These are phyloP conservation scores for Cephalotrichum gorgonifer DNA, from an alignment of 2,329 filamentous ascomycete genomes.

Conservation along the genomic window DNA sequence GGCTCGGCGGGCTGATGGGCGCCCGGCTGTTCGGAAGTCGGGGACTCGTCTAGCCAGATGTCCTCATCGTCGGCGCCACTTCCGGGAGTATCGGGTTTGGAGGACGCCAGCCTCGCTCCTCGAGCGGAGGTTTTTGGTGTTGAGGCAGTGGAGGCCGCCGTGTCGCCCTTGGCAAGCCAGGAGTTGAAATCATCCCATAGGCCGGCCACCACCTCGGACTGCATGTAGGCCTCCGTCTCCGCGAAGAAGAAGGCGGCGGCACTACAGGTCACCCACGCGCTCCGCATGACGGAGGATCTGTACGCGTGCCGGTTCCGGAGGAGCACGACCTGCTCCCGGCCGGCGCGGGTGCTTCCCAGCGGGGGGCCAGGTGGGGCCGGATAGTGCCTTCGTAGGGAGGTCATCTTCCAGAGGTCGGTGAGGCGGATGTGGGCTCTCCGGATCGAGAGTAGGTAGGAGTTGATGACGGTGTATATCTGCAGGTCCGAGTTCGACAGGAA, in stretches of 20 bases:
- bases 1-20: slow-evolving; percentile 11
- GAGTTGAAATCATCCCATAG: slow-evolving; percentile 70
- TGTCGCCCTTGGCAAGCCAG: slow-evolving; percentile 48
- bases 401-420: slow-evolving; percentile 78
- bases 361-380: slow-evolving; percentile 60
- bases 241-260: slow-evolving; percentile 82
- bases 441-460: slow-evolving; percentile 78
- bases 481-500: slow-evolving; percentile 72
- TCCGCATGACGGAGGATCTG: slow-evolving; percentile 60
- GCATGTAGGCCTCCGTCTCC: slow-evolving; percentile 79
- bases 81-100: slow-evolving; percentile 1
- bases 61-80: slow-evolving; percentile 18
- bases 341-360: slow-evolving; percentile 48
- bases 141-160: slow-evolving; percentile 6
- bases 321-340: slow-evolving; percentile 47
- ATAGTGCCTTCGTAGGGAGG: slow-evolving; percentile 64
- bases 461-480: slow-evolving; percentile 71
- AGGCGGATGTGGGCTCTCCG: slow-evolving; percentile 77
- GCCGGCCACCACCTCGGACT: slow-evolving; percentile 75
- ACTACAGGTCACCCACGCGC: slow-evolving; percentile 82
- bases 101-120: no score
- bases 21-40: slow-evolving; percentile 2
- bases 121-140: no score
- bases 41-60: slow-evolving; percentile 25
- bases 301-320: slow-evolving; percentile 54